A percentile compares a stretch with the other conserved stretches of the same genome.
phyloP scores from a whole-genome alignment of 2,329 filamentous ascomycete genomes.

The Clonostachys byssicola region DNA sequence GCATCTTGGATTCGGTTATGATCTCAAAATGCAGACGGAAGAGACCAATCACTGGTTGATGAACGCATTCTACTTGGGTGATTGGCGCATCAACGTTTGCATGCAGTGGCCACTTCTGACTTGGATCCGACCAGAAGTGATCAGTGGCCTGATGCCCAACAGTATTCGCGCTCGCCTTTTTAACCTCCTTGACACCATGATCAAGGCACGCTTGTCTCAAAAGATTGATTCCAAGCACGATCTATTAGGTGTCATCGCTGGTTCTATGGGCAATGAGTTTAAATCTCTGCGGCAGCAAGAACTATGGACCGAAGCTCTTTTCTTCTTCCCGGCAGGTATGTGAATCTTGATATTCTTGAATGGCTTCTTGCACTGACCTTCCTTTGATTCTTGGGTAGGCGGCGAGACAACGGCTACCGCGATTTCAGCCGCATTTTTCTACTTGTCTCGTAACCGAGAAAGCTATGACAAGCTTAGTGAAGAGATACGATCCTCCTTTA shows the following conservation, averaged over 20 bases:
- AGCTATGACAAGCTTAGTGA: slow-evolving; percentile 13
- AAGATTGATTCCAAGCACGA: no score
- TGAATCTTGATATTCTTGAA: neutral
- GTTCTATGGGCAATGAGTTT: no score
- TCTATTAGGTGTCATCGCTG: no score
- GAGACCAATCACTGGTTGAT: slow-evolving; percentile 73
- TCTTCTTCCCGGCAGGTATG: neutral
- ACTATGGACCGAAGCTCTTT: neutral
- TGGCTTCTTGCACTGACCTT: neutral
- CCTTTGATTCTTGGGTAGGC: no score
- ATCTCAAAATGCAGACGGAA: slow-evolving; percentile 3
- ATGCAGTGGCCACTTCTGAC: neutral
- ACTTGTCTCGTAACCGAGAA: slow-evolving; percentile 2
- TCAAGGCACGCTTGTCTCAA: no score
- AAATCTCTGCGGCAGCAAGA: neutral
- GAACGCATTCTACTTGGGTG: slow-evolving; percentile 49
- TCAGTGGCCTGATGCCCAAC: no score
- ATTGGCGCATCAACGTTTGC: slow-evolving; percentile 59
- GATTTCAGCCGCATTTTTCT: slow-evolving; percentile 3
- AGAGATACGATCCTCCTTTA: slow-evolving; percentile 29
- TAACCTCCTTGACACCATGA: no score
- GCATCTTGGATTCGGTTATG: slow-evolving; percentile 3
- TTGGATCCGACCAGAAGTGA: no score
- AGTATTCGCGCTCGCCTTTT: no score
- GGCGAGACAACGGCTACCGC: neutral